Conservation (phyloP, 2,329 filamentous ascomycete genomes). For the Hypoxylon sp. region DNA sequence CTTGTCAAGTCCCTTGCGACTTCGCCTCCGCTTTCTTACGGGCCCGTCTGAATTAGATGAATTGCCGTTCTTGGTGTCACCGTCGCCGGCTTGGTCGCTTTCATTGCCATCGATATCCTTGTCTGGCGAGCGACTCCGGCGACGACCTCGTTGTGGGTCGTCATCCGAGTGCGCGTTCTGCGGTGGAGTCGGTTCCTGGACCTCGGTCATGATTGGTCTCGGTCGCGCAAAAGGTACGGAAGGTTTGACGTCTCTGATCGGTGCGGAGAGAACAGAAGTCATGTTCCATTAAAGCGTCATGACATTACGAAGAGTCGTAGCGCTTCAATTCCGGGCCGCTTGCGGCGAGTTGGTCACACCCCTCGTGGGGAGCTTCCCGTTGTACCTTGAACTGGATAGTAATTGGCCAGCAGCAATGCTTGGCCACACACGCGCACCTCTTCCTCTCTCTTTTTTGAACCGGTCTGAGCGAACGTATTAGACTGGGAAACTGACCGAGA, state of each 20-base stretch:
- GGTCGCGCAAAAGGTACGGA: constrained; percentile 57
- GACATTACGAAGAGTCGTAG: constrained; percentile 41
- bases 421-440: constrained; percentile 30
- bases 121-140: constrained; percentile 59
- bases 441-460: constrained; percentile 19
- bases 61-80: constrained; percentile 59
- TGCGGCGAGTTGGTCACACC: constrained; percentile 31
- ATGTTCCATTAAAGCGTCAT: constrained; percentile 54
- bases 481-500: constrained; percentile 42
- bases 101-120: constrained; percentile 58
- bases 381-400: constrained; percentile 30
- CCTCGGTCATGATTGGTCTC: constrained; percentile 58
- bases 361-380: constrained; percentile 32
- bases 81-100: constrained; percentile 57
- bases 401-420: constrained; percentile 42
- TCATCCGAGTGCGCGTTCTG: constrained; percentile 59
- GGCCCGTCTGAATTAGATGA: constrained; percentile 68
- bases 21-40: constrained; percentile 73
- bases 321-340: constrained; percentile 37
- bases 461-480: constrained; percentile 42
- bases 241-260: constrained; percentile 57
- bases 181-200: constrained; percentile 59
- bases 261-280: constrained; percentile 59
- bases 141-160: constrained; percentile 57
- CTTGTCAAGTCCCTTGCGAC: constrained; percentile 83